Evolutionary conservation across 2,329 filamentous ascomycete species (phyloP).

Genomic region (Aureobasidium musti): DNA sequence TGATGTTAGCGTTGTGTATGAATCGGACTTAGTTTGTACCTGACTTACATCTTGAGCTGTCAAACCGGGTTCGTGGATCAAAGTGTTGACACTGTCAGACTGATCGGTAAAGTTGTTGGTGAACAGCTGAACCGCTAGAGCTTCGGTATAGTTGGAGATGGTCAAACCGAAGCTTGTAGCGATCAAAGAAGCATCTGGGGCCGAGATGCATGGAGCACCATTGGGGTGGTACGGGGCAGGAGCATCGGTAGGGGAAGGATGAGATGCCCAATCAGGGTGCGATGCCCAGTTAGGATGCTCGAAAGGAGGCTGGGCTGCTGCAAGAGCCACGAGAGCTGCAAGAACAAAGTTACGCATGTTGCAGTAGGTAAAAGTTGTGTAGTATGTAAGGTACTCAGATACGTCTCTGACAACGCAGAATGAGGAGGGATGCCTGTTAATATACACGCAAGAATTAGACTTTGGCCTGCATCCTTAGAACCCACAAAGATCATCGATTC

Average conservation of each 20-base stretch:
- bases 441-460: background rate
- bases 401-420: background rate
- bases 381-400: background rate
- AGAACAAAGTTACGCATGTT: background rate
- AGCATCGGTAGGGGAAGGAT: background rate
- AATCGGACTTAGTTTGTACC: background rate
- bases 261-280: background rate
- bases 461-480: background rate
- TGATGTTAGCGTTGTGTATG: background rate
- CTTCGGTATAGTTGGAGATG: conserved; percentile 37
- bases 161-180: conserved; percentile 38
- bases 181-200: conserved; percentile 35
- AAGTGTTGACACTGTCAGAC: conserved; percentile 40
- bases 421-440: background rate
- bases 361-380: background rate
- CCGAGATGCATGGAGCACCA: conserved; percentile 34
- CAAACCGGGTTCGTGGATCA: conserved; percentile 33
- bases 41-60: background rate
- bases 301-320: background rate
- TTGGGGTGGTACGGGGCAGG: background rate
- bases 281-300: background rate
- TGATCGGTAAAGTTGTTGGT: conserved; percentile 39
- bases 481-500: background rate
- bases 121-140: conserved; percentile 35
- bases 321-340: background rate